Evolutionary conservation across 306 rosid species (phyloP).

Genomic region (Sophora flavescens): DNA sequence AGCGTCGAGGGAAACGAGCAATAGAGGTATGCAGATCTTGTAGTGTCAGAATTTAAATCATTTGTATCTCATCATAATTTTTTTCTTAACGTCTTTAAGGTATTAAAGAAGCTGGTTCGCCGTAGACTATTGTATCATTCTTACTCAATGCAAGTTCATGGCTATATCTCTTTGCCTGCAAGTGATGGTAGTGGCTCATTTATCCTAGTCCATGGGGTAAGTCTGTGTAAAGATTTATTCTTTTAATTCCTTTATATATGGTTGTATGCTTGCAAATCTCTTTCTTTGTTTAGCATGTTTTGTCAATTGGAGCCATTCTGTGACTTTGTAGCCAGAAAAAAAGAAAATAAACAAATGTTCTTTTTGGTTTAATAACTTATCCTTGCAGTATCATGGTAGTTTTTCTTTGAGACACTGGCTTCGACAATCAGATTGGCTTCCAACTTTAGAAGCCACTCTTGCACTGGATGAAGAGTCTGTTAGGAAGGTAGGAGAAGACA

Average conservation of each 20-base stretch:
- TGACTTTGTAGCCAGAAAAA: constrained; percentile 9
- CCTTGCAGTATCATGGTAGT: constrained; percentile 92
- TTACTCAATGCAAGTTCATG: constrained; percentile 97
- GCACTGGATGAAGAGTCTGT: constrained; percentile 95
- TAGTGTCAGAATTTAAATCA: not conserved
- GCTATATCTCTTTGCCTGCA: constrained; percentile 74
- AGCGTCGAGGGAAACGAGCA: constrained; percentile 93
- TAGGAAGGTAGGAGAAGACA: constrained; percentile 89
- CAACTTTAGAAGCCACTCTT: constrained; percentile 97
- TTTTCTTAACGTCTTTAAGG: constrained; percentile 54
- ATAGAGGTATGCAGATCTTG: constrained; percentile 70
- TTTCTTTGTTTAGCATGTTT: constrained; percentile 31
- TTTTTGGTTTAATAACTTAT: constrained; percentile 23
- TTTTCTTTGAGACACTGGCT: constrained; percentile 99
- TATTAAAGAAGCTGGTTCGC: constrained; percentile 81
- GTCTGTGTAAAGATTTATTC: constrained; percentile 43
- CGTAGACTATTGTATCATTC: constrained; percentile 92
- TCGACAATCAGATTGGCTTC: constrained; percentile 97
- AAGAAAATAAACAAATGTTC: not conserved
- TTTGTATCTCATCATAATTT: constrained; percentile 20
- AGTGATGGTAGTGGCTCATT: constrained; percentile 68
- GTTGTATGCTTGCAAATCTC: not conserved
- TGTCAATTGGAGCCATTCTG: constrained; percentile 25
- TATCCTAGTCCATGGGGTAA: constrained; percentile 94
- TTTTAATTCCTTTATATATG: constrained; percentile 33